These are phyloP conservation scores for Geranomyces variabilis DNA, from an alignment of 192 early-diverging fungal species.

Conservation along the genomic window DNA sequence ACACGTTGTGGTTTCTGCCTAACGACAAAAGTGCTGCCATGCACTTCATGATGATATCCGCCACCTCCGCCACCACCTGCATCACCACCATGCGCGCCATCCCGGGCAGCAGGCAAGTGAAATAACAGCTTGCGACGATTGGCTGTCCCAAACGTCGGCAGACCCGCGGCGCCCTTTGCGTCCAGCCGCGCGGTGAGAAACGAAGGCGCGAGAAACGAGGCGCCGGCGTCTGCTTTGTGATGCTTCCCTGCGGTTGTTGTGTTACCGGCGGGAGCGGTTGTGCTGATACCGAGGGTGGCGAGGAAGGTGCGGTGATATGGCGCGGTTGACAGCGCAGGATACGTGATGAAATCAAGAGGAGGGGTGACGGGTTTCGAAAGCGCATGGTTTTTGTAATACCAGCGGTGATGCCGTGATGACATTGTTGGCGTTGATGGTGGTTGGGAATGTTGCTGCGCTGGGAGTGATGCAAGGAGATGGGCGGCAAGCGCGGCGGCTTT, in stretches of 20 bases:
- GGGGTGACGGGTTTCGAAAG: no score
- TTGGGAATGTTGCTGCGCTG: no score
- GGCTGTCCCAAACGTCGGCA: background rate
- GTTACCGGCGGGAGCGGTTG: background rate
- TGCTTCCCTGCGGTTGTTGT: background rate
- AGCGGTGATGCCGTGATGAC: no score
- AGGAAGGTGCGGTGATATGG: constrained; percentile 3
- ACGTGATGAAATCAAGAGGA: no score
- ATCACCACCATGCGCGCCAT: no score
- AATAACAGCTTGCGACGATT: background rate
- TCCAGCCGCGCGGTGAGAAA: background rate
- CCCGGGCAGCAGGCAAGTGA: no score
- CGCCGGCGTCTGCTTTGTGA: background rate
- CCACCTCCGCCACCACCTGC: no score
- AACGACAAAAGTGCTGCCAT: no score
- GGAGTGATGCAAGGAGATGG: background rate
- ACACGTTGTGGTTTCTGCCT: no score
- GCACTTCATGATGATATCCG: no score
- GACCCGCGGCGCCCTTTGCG: background rate
- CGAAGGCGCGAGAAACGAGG: background rate
- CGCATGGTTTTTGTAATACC: no score
- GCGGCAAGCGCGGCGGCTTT: background rate
- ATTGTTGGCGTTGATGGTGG: no score
- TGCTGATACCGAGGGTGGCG: background rate
- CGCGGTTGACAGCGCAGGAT: background rate